Base-by-base conservation (phyloP, 1,284 basidiomycete genomes). In the Tylopilus sp. region DNA sequence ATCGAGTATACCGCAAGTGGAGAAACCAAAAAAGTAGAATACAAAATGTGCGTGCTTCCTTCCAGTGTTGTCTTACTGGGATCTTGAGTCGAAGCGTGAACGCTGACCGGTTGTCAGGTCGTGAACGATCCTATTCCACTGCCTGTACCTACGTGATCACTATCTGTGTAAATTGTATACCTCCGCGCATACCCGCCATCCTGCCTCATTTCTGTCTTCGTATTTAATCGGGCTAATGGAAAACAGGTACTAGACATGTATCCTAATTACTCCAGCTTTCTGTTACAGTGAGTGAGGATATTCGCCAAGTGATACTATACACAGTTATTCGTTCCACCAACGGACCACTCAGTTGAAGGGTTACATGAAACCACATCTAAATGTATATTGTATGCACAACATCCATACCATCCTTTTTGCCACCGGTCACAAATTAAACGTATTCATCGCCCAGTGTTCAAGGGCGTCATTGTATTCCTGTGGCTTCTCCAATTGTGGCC, bases 41-140 rank as follows among this genome's bases (percentile, higher is more conserved):
- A 88, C 68, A 89, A 88, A 73, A 89, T 90, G 86, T 90, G 76
- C 79, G 87, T 84, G 50, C 31, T 58, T 69, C 61, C 59, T 59
- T 59, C 59, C 58, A 35, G 33, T 57, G 53, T 45, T 52, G 30
- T 48, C 47, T 44, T 29, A 30, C 52, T 24, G 29, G 41, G 46
- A 39, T 18, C 24, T 41, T 40, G 41, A 24, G 35, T 58, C 46
- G 10, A 44, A 48, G 64, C 34, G 37, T 66, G 66, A 70, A 74
- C 72, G 72, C 83, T 87, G 77, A 86, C 75, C 75, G 70, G 73
- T 74, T 77, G 78, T 77, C 80, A 86, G 84, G 84, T 86, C 84
- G 57, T 81, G 68, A 81, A 73, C 18, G 42, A 53, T 52, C 37
- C n/a, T 26, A 7, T 43, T 26, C 21, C 18, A 28, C 35, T 43